Base-by-base conservation (phyloP, 257 asterid species). In the Solanum tarijense region DNA sequence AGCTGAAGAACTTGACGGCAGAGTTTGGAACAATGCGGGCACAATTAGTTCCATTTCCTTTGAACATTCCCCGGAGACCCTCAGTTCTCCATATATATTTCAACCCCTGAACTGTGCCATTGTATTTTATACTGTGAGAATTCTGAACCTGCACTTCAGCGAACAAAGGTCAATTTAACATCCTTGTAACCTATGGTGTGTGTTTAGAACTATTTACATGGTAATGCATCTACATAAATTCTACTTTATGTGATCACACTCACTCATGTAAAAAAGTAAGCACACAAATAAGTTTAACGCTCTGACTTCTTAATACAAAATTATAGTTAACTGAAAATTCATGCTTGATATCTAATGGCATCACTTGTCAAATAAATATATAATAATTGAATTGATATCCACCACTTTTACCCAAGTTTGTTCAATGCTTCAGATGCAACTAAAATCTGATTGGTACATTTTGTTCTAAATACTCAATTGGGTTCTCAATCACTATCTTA, bases 1-100 rank as follows among this genome's bases (percentile, higher is more conserved):
- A 97, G 95, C 99, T 97, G 94, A 97, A 97, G 96, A 97, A 97
- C 94, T 97, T 97, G 66, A 97, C 99, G 2, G 99, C 99, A 68
- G 99, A 97, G 90, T 97, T 97, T 68, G 99, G 99, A 85, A 96
- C 94, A 58, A 96, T 96, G 83, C 99, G 98, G 58, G 98, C 98
- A 90, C 99, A 96, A 92, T 96, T 95, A 58, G 98, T 90, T 72
- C 99, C 99, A 89, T 96, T 96, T 79, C 99, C 99, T 92, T 96
- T 94, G 88, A 94, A 96, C 90, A 95, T 82, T 71, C 99, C 99
- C 84, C 90, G 92, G 38, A 95, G 83, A 43, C 99, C 99, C 92
- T 95, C 99, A 55, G 95, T 92, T 89, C 94, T 93, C 94, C 95
- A 96, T 34, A 96, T 96, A 89, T 95, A 96, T 87, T 91, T 91